Evolutionary conservation across 2,329 filamentous ascomycete genomes (phyloP).

Genomic region (Ceratocystis huliohia): DNA sequence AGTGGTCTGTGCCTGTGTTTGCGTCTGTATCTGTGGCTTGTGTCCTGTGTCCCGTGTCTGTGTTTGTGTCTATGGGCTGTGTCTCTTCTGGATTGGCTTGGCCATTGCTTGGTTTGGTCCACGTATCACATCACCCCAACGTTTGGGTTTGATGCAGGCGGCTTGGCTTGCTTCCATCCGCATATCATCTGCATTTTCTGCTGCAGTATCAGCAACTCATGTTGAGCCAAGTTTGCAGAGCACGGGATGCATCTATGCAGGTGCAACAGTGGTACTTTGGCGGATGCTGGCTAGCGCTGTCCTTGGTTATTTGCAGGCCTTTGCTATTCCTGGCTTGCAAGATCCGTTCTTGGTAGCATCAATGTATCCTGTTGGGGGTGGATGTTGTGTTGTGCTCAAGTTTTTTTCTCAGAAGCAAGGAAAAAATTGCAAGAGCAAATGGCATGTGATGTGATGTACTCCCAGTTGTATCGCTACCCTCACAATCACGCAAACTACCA

Average conservation of each 20-base stretch:
- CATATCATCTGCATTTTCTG: not conserved
- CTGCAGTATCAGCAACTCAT: not conserved
- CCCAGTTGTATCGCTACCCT: not conserved
- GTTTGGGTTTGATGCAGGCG: not conserved
- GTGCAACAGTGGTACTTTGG: slow-evolving; percentile 1
- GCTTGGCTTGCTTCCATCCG: not conserved
- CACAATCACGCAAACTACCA: not conserved
- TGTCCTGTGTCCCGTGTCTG: too few species aligned
- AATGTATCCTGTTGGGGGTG: too few species aligned
- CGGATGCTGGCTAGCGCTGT: not conserved
- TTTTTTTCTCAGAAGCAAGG: too few species aligned
- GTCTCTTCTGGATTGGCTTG: not conserved
- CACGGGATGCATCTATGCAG: not conserved
- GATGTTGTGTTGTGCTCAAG: too few species aligned
- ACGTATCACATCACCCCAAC: too few species aligned
- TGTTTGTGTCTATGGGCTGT: not conserved
- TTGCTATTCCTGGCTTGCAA: too few species aligned
- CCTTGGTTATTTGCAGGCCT: not conserved
- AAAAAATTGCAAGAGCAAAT: too few species aligned
- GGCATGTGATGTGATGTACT: too few species aligned
- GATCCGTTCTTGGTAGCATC: too few species aligned
- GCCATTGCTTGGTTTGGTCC: too few species aligned
- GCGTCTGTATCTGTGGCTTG: too few species aligned
- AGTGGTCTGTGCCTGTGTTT: too few species aligned
- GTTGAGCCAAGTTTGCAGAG: not conserved